These are phyloP conservation scores for Talaromyces marneffei DNA, from an alignment of 2,329 filamentous ascomycete genomes.

Conservation along the genomic window DNA sequence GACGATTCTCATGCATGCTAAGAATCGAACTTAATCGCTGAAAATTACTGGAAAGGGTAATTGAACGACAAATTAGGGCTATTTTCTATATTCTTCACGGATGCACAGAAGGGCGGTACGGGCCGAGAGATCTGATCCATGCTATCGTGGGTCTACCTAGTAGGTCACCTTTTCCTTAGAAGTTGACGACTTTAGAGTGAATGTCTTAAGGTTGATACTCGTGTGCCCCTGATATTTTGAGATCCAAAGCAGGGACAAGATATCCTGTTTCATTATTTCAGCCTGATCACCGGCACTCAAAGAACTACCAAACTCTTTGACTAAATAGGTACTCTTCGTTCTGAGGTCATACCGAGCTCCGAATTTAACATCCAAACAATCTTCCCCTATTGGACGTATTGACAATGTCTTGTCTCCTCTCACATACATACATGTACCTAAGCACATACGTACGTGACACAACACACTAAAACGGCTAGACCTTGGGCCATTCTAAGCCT, in stretches of 20 bases:
- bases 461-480: neutral
- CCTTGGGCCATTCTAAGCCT: slow-evolving; percentile 3
- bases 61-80: neutral
- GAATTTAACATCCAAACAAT: neutral
- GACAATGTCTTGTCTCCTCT: neutral
- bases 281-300: neutral
- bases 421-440: neutral
- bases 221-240: neutral
- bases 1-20: slow-evolving; percentile 1
- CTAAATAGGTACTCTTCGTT: no score
- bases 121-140: neutral
- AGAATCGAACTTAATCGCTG: no score
- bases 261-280: neutral
- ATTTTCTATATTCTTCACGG: neutral
- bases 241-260: neutral
- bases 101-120: neutral
- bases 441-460: neutral
- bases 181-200: neutral
- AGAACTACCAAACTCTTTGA: neutral
- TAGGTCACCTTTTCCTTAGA: neutral
- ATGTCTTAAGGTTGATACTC: neutral
- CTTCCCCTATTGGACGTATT: neutral
- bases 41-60: neutral
- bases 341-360: neutral
- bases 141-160: neutral